Conservation (phyloP, 768 basidiomycete genomes). For the Pleurotus platypus region DNA sequence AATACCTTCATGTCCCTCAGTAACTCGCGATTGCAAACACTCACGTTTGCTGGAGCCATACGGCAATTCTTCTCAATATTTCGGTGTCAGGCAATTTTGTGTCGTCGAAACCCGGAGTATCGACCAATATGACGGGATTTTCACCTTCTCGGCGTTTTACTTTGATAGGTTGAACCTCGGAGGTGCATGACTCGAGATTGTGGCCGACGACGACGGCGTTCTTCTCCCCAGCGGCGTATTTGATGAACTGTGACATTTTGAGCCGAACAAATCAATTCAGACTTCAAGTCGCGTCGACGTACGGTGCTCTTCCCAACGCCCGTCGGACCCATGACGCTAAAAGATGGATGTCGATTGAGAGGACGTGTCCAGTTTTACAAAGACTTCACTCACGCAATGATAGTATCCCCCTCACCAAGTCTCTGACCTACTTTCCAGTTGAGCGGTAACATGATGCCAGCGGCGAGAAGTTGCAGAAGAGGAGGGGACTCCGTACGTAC, state of each 20-base stretch:
- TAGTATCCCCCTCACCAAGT: neutral
- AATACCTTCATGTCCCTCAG: too few relatives aligned
- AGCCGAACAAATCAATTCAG: neutral
- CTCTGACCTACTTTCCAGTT: neutral
- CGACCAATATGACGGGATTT: slow-evolving; percentile 30
- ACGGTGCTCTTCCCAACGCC: slow-evolving; percentile 28
- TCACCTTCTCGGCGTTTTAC: slow-evolving; percentile 15
- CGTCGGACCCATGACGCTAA: slow-evolving; percentile 25
- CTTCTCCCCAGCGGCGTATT: slow-evolving; percentile 13
- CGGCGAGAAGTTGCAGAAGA: too few relatives aligned
- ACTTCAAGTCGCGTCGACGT: neutral
- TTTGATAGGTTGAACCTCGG: slow-evolving; percentile 26
- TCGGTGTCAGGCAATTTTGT: slow-evolving; percentile 29
- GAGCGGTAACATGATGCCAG: too few relatives aligned
- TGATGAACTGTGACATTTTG: slow-evolving; percentile 19
- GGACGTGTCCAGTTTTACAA: neutral
- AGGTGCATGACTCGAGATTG: slow-evolving; percentile 35
- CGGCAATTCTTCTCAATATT: slow-evolving; percentile 33
- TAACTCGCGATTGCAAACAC: neutral
- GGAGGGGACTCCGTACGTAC: too few relatives aligned
- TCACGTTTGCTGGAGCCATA: slow-evolving; percentile 23
- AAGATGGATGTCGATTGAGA: neutral
- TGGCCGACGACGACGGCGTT: slow-evolving; percentile 12
- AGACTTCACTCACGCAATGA: slow-evolving; percentile 7
- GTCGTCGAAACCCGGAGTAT: slow-evolving; percentile 35